A percentile compares a stretch with the other conserved stretches of the same genome.
These are phyloP conservation scores for Petunia hybrid DNA, from an alignment of 305 asterid genomes.

Conservation along the genomic window DNA sequence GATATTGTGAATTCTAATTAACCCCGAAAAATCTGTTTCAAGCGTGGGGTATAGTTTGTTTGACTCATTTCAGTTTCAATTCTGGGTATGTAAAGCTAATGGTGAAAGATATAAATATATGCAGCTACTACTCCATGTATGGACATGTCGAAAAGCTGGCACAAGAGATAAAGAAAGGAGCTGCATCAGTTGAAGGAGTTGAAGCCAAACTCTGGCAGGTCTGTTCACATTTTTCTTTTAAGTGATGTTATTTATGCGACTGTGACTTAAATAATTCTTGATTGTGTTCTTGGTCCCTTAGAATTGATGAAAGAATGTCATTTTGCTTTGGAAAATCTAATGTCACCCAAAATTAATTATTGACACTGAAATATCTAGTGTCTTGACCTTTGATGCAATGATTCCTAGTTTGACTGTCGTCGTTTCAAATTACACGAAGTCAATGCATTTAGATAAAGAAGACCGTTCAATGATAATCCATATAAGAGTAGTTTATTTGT, in stretches of 20 bases:
- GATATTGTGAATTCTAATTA: background rate
- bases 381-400: constrained; percentile 6
- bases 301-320: background rate
- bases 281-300: background rate
- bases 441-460: background rate
- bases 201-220: constrained; percentile 88
- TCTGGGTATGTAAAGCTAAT: background rate
- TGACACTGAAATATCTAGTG: background rate
- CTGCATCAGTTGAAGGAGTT: constrained; percentile 74
- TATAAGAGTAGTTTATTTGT: background rate
- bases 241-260: background rate
- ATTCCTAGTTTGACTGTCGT: background rate
- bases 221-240: constrained; percentile 24
- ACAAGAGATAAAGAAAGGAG: constrained; percentile 79
- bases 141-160: constrained; percentile 84
- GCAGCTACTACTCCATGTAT: constrained; percentile 74
- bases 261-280: background rate
- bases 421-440: background rate
- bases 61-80: background rate
- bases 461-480: background rate
- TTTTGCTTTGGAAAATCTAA: background rate
- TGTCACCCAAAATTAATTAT: background rate
- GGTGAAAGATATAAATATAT: background rate
- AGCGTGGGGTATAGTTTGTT: background rate
- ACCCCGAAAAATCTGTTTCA: background rate